These are phyloP conservation scores for Myxozyma neotropica DNA, from an alignment of 805 yeast species.

Conservation along the genomic window DNA sequence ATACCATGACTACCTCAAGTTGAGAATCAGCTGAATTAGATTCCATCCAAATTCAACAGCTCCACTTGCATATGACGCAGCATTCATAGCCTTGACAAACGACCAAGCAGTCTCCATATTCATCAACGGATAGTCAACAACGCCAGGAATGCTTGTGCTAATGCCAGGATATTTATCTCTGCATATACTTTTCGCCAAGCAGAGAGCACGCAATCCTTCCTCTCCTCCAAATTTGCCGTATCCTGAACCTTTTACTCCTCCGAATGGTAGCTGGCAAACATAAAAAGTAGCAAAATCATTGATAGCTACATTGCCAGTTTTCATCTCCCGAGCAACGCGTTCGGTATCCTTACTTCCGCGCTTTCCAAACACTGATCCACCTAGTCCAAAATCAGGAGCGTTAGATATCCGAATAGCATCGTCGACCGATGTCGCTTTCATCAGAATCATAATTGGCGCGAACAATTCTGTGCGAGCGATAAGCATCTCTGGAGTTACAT, in stretches of 20 bases:
- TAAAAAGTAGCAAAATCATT: slow-evolving; percentile 96
- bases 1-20: slow-evolving; percentile 5
- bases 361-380: slow-evolving; percentile 82
- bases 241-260: slow-evolving; percentile 91
- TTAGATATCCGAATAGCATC: slow-evolving; percentile 81
- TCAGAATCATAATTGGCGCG: slow-evolving; percentile 85
- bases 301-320: slow-evolving; percentile 91
- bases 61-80: slow-evolving; percentile 72
- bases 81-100: slow-evolving; percentile 78
- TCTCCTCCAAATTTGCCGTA: slow-evolving; percentile 98
- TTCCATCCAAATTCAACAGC: slow-evolving; percentile 60
- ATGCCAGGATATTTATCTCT: slow-evolving; percentile 79
- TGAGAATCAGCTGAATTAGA: slow-evolving; percentile 15
- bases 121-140: slow-evolving; percentile 87
- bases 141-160: slow-evolving; percentile 78
- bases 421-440: slow-evolving; percentile 66
- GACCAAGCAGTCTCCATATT: slow-evolving; percentile 84
- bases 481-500: slow-evolving; percentile 73
- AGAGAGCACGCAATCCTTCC: slow-evolving; percentile 90
- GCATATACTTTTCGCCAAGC: slow-evolving; percentile 84
- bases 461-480: slow-evolving; percentile 90
- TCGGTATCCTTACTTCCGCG: slow-evolving; percentile 56
- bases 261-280: slow-evolving; percentile 95
- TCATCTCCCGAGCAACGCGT: slow-evolving; percentile 62
- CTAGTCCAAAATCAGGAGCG: slow-evolving; percentile 84